Percentiles rank a stretch among this genome's conserved stretches.
Conservation (phyloP, 192 early-diverging fungal species). For the Dissophora ornata region DNA sequence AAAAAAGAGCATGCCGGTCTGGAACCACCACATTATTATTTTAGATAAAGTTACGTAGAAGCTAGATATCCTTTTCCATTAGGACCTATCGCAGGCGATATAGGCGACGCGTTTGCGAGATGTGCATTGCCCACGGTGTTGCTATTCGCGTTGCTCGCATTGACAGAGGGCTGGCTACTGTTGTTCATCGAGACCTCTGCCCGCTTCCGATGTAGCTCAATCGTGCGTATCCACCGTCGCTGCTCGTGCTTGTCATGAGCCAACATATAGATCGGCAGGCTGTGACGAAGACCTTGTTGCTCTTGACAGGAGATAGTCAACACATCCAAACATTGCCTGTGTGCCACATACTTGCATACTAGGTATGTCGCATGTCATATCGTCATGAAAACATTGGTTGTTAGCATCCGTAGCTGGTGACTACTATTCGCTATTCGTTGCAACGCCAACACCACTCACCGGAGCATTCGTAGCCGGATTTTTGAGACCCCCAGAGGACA, state of each 20-base stretch:
- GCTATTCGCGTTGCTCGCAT: too few species aligned
- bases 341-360: constrained; percentile 54
- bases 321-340: constrained; percentile 52
- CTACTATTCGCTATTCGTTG: too few species aligned
- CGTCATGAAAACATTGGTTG: neutral
- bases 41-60: too few species aligned
- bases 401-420: too few species aligned
- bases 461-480: constrained; percentile 47
- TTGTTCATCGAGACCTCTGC: constrained; percentile 12
- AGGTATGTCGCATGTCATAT: too few species aligned
- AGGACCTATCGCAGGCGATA: too few species aligned
- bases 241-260: constrained; percentile 55
- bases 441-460: too few species aligned
- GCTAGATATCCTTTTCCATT: too few species aligned
- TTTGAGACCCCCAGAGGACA: constrained; percentile 54
- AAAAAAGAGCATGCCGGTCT: too few species aligned
- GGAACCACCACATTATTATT: too few species aligned
- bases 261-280: constrained; percentile 44
- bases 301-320: constrained; percentile 53
- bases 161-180: neutral
- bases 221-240: constrained; percentile 48
- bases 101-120: too few species aligned
- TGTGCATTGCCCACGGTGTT: too few species aligned
- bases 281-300: constrained; percentile 52
- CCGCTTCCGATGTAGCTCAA: constrained; percentile 48